Percentiles rank a stretch among this genome's conserved stretches.
phyloP scores from a whole-genome alignment of 352 stramenopile species.

The Phytophthora pisi region DNA sequence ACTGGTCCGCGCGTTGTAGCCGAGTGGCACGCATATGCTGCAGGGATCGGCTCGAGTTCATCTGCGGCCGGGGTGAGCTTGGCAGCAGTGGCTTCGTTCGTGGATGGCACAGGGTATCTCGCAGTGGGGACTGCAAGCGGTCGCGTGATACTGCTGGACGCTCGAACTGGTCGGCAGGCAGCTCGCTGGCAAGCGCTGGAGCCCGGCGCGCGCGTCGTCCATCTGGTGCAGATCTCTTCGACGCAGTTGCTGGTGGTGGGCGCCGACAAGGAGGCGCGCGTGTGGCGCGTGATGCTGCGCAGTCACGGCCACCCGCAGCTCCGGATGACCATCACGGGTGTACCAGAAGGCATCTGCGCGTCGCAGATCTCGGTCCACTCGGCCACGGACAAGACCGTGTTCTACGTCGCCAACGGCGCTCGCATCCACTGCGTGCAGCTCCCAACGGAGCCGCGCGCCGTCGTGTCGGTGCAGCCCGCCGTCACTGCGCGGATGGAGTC shows the following conservation, averaged over 20 bases:
- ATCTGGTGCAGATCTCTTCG: constrained; percentile 60
- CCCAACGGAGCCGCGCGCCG: constrained; percentile 34
- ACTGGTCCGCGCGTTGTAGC: constrained; percentile 52
- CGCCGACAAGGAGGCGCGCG: constrained; percentile 64
- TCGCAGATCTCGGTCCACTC: constrained; percentile 59
- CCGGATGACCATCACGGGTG: constrained; percentile 53
- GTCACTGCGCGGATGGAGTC: constrained; percentile 45
- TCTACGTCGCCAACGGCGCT: constrained; percentile 50
- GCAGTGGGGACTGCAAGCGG: constrained; percentile 50
- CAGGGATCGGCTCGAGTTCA: constrained; percentile 26
- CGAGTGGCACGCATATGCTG: constrained; percentile 67
- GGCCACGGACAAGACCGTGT: constrained; percentile 42
- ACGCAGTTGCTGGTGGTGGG: constrained; percentile 68
- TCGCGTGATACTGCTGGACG: constrained; percentile 55
- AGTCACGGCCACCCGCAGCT: constrained; percentile 36
- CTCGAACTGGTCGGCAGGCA: constrained; percentile 54
- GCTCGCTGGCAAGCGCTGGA: constrained; percentile 67
- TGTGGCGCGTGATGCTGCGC: constrained; percentile 62
- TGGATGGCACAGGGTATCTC: constrained; percentile 38
- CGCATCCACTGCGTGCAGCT: constrained; percentile 56
- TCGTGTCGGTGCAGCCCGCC: constrained; percentile 17
- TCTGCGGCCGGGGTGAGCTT: constrained; percentile 29
- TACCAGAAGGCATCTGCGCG: constrained; percentile 58
- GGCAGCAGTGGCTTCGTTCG: constrained; percentile 44
- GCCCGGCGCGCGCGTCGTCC: constrained; percentile 40